Conservation (phyloP, 129 eudicot species). For the Lonicera japonica region DNA sequence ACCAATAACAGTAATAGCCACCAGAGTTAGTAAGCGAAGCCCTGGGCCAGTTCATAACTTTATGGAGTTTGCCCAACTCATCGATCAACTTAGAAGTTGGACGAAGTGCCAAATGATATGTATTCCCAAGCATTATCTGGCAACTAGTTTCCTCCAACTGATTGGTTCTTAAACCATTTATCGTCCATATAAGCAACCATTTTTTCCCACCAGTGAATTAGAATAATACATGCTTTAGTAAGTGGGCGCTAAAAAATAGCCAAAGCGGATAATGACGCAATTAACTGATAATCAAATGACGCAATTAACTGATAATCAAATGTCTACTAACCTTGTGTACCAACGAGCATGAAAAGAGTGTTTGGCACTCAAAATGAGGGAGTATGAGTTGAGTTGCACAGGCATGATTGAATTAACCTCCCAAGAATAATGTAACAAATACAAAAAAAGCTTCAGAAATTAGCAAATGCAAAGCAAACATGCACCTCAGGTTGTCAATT, state of each 20-base stretch:
- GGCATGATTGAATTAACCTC: constrained; percentile 84
- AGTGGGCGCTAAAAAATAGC: not conserved
- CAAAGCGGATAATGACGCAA: not conserved
- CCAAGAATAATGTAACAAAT: constrained; percentile 44
- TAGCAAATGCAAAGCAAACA: constrained; percentile 7
- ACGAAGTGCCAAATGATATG: constrained; percentile 82
- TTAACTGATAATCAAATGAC: constrained; percentile 7
- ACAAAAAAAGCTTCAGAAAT: constrained; percentile 1
- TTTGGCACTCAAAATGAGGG: constrained; percentile 70
- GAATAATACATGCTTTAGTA: not conserved
- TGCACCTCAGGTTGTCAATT: no score
- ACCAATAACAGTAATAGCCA: no score
- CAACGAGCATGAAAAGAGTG: constrained; percentile 97
- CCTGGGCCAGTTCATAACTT: constrained; percentile 97
- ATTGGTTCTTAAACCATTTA: constrained; percentile 78
- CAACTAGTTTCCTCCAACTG: constrained; percentile 97
- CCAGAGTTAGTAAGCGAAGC: constrained; percentile 95
- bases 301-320: no score
- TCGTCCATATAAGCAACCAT: constrained; percentile 56
- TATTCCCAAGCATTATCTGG: constrained; percentile 94
- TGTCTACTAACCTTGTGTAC: constrained; percentile 69
- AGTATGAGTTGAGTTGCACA: constrained; percentile 81
- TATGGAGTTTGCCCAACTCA: constrained; percentile 87
- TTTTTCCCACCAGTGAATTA: not conserved
- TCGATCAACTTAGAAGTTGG: constrained; percentile 91